A percentile compares a stretch with the other conserved stretches of the same genome.
These are phyloP conservation scores for Globisporangium emineosum DNA, from an alignment of 352 stramenopile species.

Conservation along the genomic window DNA sequence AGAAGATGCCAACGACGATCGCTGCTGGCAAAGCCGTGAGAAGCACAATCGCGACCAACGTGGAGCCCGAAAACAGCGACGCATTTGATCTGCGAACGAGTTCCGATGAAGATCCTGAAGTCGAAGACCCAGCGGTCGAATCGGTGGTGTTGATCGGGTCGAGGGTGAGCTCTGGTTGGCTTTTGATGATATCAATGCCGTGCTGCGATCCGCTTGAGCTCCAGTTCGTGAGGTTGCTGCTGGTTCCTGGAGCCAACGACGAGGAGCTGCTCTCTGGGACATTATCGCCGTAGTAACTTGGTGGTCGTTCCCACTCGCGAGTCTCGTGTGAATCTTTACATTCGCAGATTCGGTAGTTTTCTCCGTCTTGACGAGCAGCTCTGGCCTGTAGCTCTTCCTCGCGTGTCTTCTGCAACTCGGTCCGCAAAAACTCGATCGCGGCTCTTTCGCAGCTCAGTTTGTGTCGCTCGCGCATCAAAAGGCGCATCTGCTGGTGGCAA, in stretches of 20 bases:
- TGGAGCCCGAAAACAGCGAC: constrained; percentile 15
- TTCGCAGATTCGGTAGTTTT: too few species aligned
- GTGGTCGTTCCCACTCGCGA: background rate
- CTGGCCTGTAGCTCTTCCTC: background rate
- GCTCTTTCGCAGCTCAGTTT: background rate
- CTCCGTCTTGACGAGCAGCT: background rate
- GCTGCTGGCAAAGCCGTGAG: constrained; percentile 13
- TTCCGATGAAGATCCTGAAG: too few species aligned
- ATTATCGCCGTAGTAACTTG: background rate
- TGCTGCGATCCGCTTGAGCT: too few species aligned
- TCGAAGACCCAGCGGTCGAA: too few species aligned
- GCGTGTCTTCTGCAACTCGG: background rate
- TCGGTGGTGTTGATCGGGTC: background rate
- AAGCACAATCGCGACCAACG: constrained; percentile 16
- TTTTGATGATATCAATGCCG: too few species aligned
- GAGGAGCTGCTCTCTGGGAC: background rate
- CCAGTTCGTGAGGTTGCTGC: background rate
- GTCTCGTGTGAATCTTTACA: background rate
- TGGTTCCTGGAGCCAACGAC: background rate
- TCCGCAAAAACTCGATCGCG: background rate
- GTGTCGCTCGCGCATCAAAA: background rate
- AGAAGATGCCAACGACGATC: constrained; percentile 19
- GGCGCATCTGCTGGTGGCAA: background rate
- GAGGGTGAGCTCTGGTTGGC: background rate
- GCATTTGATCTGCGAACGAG: background rate